These are phyloP conservation scores for Mucor saturninus DNA, from an alignment of 371 early-diverging fungal species.

Conservation along the genomic window DNA sequence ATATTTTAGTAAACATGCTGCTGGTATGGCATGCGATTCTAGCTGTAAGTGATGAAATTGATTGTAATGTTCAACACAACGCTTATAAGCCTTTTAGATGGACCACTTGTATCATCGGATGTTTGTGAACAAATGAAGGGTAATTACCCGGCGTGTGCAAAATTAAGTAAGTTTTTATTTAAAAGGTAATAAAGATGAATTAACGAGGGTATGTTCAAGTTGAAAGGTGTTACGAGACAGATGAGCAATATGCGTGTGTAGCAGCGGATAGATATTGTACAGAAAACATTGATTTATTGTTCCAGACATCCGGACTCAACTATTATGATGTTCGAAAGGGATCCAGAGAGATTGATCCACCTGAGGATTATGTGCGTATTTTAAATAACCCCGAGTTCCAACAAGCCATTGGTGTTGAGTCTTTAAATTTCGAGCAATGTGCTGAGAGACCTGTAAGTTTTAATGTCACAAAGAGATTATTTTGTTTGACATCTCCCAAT, in stretches of 20 bases:
- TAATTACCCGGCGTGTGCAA: constrained; percentile 10
- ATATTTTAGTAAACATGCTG: constrained; percentile 20
- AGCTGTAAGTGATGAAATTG: constrained; percentile 17
- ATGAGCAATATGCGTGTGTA: constrained; percentile 11
- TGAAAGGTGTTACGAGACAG: constrained; percentile 21
- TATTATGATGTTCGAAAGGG: constrained; percentile 25
- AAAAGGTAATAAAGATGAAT: background rate
- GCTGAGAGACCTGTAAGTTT: constrained; percentile 13
- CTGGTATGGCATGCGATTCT: constrained; percentile 35
- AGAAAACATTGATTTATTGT: constrained; percentile 19
- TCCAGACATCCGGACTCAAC: constrained; percentile 15
- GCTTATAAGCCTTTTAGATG: constrained; percentile 15
- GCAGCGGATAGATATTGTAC: constrained; percentile 23
- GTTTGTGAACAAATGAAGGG: constrained; percentile 15
- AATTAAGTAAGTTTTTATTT: constrained; percentile 10
- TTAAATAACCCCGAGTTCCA: constrained; percentile 13
- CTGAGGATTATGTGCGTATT: constrained; percentile 21
- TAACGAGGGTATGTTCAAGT: constrained; percentile 7
- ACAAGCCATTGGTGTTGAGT: constrained; percentile 15
- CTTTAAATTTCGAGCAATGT: constrained; percentile 8
- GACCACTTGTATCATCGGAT: constrained; percentile 8
- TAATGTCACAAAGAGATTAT: background rate
- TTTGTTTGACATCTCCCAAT: background rate
- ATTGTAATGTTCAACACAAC: background rate
- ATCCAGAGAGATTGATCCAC: background rate